phyloP scores from a whole-genome alignment of 2,329 filamentous ascomycete species.

The Fusarium caatingaense region DNA sequence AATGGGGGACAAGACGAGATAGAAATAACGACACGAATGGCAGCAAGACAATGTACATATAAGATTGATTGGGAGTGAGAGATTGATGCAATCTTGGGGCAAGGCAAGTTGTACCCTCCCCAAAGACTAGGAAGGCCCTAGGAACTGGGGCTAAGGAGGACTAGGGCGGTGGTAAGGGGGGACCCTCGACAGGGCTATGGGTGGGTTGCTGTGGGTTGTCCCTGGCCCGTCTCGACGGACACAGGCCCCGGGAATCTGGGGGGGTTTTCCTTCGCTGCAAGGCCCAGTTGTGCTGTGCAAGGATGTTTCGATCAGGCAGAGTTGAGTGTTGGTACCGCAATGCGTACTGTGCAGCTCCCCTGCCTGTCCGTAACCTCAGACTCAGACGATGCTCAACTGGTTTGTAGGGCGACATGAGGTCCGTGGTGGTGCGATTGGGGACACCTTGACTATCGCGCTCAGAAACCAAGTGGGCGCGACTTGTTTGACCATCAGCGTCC shows the following conservation, averaged over 20 bases:
- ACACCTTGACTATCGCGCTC: conserved; percentile 25
- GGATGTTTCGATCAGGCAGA: conserved; percentile 44
- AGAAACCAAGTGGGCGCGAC: conserved; percentile 26
- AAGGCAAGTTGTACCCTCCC: conserved; percentile 42
- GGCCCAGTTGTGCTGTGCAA: conserved; percentile 33
- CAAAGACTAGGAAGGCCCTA: conserved; percentile 46
- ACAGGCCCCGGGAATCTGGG: conserved; percentile 48
- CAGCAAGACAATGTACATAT: conserved; percentile 43
- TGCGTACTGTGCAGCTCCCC: conserved; percentile 37
- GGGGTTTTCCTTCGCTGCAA: conserved; percentile 35
- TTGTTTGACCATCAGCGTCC: conserved; percentile 29
- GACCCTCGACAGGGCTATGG: conserved; percentile 42
- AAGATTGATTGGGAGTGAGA: conserved; percentile 41
- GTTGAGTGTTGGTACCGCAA: conserved; percentile 32
- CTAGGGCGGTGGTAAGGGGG: conserved; percentile 47
- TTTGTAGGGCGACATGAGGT: conserved; percentile 43
- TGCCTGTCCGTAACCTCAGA: conserved; percentile 26
- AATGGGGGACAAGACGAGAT: conserved; percentile 26
- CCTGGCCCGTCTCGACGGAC: conserved; percentile 45
- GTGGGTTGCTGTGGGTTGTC: conserved; percentile 36
- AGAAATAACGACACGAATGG: conserved; percentile 30
- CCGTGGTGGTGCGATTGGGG: conserved; percentile 44
- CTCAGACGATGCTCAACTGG: conserved; percentile 43
- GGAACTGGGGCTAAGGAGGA: conserved; percentile 43
- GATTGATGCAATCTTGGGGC: conserved; percentile 50